Conservation (phyloP, 1,284 basidiomycete species). For the Entoloma clypeatum region DNA sequence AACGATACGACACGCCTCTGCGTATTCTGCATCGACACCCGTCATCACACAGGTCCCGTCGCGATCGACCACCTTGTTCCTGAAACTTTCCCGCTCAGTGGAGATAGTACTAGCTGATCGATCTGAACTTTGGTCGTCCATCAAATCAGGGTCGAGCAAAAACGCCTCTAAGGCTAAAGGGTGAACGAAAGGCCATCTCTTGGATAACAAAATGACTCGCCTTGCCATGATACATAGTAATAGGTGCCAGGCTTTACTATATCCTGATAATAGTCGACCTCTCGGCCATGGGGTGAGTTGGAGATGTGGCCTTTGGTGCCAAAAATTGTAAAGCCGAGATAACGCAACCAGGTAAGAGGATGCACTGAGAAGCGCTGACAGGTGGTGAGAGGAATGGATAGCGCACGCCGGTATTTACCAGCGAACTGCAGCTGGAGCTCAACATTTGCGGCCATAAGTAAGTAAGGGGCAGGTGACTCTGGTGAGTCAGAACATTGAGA, state of each 20-base stretch:
- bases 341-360: conserved; percentile 18
- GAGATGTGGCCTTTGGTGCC: conserved; percentile 13
- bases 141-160: conserved; percentile 17
- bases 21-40: conserved; percentile 6
- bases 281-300: conserved; percentile 10
- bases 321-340: conserved; percentile 13
- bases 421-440: conserved; percentile 14
- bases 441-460: conserved; percentile 3
- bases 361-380: conserved; percentile 16
- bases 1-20: conserved; percentile 16
- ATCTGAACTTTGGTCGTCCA: conserved; percentile 16
- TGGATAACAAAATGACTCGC: conserved; percentile 10
- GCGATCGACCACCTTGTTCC: neutral
- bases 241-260: conserved; percentile 16
- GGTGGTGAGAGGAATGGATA: conserved; percentile 15
- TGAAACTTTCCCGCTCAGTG: neutral
- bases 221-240: conserved; percentile 17
- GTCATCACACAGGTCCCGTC: conserved; percentile 16
- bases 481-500: no score
- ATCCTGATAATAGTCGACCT: conserved; percentile 14
- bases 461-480: no score
- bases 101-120: conserved; percentile 6
- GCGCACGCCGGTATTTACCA: conserved; percentile 10
- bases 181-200: conserved; percentile 11
- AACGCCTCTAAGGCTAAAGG: conserved; percentile 13